Evolutionary conservation across 2,329 filamentous ascomycete genomes (phyloP), one percentile per base, ranked within the genome.

Genomic region (Metarhizium anisopliae): DNA sequence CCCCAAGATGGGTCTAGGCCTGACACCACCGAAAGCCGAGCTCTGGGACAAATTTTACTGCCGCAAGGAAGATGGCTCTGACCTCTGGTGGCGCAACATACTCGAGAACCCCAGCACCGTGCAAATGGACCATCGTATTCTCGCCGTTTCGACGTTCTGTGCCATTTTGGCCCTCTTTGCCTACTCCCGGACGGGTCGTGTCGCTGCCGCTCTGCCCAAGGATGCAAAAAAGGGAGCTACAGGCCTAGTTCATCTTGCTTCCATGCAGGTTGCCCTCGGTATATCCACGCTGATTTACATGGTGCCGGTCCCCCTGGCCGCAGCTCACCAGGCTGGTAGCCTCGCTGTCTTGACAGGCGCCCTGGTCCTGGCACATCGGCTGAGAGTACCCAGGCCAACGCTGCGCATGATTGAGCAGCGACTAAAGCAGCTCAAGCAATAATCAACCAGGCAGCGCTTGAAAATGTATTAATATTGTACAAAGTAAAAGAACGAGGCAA

Each of bases 41-140:
- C 84, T 97, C 36, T 91, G 90, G 71, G 86, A 93, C 66, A 77
- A 82, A 42, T 95, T 90, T 75, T 96, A 96, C 80, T 86, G 85
- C 56, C 87, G 91, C 65, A 82, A 81, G 56, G 78, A 86, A 45
- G 90, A 96, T 68, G 77, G 81, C 47, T 86, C 85, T 13, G 95
- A 99, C 66, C 77, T 97, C 18, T 91, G 88, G 84, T 99, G 94
- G 94, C 86, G 94, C 66, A 99, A 99, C 74, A 88, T 95, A 79
- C 85, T 97, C 38, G 94, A 97, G 77, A 99, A 99, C 74, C 95
- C 94, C 3, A 92, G 89, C 16, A 83, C 95, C 30, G 95, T 97
- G 2, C 95, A 99, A 74, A 83, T 99, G 49, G 90, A 99, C 73
- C 94, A 99, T 76, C 87, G 95, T 49, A 89, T 95, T 63, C 80